These are phyloP conservation scores for Fusarium subglutinans DNA, from an alignment of 2,329 filamentous ascomycete genomes.

Conservation along the genomic window DNA sequence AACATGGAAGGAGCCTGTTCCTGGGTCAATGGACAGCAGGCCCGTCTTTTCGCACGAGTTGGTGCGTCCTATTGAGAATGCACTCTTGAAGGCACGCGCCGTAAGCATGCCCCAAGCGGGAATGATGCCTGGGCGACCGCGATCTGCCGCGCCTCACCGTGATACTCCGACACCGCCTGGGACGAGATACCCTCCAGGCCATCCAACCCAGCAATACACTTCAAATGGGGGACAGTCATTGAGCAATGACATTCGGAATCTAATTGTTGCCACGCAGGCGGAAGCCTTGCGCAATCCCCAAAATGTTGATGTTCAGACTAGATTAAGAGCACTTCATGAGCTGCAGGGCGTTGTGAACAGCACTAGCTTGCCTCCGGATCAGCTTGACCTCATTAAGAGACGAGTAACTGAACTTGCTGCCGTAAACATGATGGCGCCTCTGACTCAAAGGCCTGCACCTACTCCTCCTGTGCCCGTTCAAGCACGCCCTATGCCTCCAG, in stretches of 20 bases:
- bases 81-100: conserved; percentile 81
- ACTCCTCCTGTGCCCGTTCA: conserved; percentile 45
- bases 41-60: conserved; percentile 91
- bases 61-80: conserved; percentile 91
- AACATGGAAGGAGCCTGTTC: conserved; percentile 97
- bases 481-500: conserved; percentile 48
- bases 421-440: conserved; percentile 65
- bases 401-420: conserved; percentile 81
- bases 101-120: conserved; percentile 66
- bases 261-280: conserved; percentile 77
- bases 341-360: conserved; percentile 78
- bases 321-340: conserved; percentile 85
- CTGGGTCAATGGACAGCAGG: conserved; percentile 89
- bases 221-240: conserved; percentile 59
- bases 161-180: conserved; percentile 79
- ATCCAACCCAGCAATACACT: conserved; percentile 43
- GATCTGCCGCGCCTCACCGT: conserved; percentile 68
- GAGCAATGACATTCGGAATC: conserved; percentile 82
- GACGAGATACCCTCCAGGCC: conserved; percentile 45
- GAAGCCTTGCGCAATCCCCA: conserved; percentile 80
- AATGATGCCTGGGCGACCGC: conserved; percentile 56
- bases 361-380: conserved; percentile 80
- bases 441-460: conserved; percentile 54
- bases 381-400: conserved; percentile 84
- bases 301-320: conserved; percentile 79